Evolutionary conservation across 2,329 filamentous ascomycete species (phyloP), one percentile per base, ranked within the genome.

Genomic region (Aureobasidium lini): DNA sequence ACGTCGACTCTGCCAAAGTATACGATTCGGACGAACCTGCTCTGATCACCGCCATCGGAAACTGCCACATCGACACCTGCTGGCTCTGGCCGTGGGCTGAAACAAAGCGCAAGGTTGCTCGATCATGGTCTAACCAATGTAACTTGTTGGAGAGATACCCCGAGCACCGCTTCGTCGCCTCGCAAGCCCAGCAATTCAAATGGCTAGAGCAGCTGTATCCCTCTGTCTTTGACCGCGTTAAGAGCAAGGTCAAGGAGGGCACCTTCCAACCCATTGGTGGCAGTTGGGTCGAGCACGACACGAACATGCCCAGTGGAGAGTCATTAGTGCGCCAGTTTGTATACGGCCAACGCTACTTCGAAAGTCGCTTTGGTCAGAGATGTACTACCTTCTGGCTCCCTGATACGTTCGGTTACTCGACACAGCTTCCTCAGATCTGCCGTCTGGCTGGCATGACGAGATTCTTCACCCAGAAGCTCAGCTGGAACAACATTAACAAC

Each of bases 401-500:
- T 0, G 94, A 99, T 72, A 99, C 94, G 0, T 99, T 99, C 75
- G 94, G 94, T 13, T 99, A 99, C 75, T 96, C 92, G 0, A 88
- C 88, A 52, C 94, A 99, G 73, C 82, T 99, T 43, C 94, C 94
- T 11, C 94, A 99, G 70, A 79, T 99, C 43, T 97, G 91, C 71
- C 88, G 93, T 3, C 78, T 96, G 31, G 89, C 94, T n/a, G 93
- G 91, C 18, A 97, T 99, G 94, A 89, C 84, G 60, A 85, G 93
- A 36, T 99, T 99, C 79, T 88, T 99, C 69, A 99, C 94, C 0
- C 94, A 99, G 74, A 99, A 99, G 77, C 80, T 99, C 61, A 97
- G 93, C 78, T 99, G 94, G 94, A 97, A 97, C 78, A 97, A 97
- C 72, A 97, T 97, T 81, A 97, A 97, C 77, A 95, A 89, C 70